These are phyloP conservation scores for Nicotiana noctiflora DNA, from an alignment of 257 asterid genomes.

Conservation along the genomic window DNA sequence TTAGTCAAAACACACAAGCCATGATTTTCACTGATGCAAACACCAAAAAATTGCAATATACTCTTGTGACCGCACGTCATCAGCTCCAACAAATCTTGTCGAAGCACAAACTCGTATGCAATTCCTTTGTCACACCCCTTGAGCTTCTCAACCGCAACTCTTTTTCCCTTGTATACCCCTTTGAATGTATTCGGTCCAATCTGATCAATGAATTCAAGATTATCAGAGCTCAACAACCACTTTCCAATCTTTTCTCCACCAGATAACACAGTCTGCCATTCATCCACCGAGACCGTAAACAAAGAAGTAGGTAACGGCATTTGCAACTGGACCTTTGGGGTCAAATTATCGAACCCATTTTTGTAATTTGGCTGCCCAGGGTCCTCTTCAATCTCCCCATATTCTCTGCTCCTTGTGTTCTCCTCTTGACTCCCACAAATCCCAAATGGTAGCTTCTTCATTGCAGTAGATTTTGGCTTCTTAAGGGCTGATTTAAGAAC, in stretches of 20 bases:
- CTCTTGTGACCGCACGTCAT: slow-evolving; percentile 94
- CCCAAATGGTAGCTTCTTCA: slow-evolving; percentile 75
- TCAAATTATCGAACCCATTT: slow-evolving; percentile 48
- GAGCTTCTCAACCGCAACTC: slow-evolving; percentile 76
- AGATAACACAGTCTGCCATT: slow-evolving; percentile 88
- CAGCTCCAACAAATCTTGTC: slow-evolving; percentile 70
- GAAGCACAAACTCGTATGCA: slow-evolving; percentile 74
- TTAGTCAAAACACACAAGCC: slow-evolving; percentile 84
- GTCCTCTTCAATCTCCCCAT: slow-evolving; percentile 65
- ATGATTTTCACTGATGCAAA: slow-evolving; percentile 69
- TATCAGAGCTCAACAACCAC: slow-evolving; percentile 65
- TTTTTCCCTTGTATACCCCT: slow-evolving; percentile 72
- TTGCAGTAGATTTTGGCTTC: slow-evolving; percentile 60
- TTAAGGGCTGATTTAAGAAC: slow-evolving; percentile 66
- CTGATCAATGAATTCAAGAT: slow-evolving; percentile 65
- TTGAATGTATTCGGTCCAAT: slow-evolving; percentile 65
- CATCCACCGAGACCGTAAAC: slow-evolving; percentile 70
- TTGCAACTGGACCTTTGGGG: slow-evolving; percentile 40
- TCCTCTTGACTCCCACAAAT: slow-evolving; percentile 95
- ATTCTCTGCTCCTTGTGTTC: slow-evolving; percentile 55
- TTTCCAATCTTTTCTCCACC: slow-evolving; percentile 59
- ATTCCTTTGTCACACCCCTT: slow-evolving; percentile 94
- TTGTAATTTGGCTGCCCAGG: slow-evolving; percentile 49
- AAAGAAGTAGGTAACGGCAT: slow-evolving; percentile 62
- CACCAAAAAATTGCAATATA: slow-evolving; percentile 69